A percentile compares a stretch with the other conserved stretches of the same genome.
Evolutionary conservation across 495 filamentous ascomycete species (phyloP).

Genomic region (Talaromyces nanjingensis): DNA sequence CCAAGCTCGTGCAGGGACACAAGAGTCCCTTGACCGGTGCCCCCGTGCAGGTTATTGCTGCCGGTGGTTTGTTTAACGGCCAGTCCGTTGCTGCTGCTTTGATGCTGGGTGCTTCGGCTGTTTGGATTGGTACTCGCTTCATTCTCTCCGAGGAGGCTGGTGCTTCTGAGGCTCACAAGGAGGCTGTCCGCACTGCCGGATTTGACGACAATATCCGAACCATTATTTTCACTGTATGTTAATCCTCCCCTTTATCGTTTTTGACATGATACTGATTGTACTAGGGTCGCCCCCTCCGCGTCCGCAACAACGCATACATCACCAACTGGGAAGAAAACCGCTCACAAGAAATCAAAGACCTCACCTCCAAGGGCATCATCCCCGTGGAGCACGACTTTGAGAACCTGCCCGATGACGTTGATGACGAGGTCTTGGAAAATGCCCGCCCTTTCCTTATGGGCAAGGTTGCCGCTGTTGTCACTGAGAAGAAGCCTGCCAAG

Average conservation of each 20-base stretch:
- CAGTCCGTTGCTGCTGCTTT: conserved; percentile 82
- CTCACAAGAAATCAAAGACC: conserved; percentile 77
- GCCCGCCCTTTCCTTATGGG: conserved; percentile 93
- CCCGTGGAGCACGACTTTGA: conserved; percentile 94
- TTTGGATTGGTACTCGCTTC: conserved; percentile 97
- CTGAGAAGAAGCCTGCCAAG: conserved; percentile 90
- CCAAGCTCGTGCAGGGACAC: conserved; percentile 68
- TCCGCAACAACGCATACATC: conserved; percentile 90
- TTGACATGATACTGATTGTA: conserved; percentile 16
- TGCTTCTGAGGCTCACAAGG: conserved; percentile 89
- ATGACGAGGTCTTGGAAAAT: conserved; percentile 80
- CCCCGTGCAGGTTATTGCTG: conserved; percentile 85
- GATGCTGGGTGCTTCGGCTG: conserved; percentile 85
- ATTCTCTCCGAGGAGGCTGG: conserved; percentile 90
- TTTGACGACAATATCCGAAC: conserved; percentile 95
- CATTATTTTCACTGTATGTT: conserved; percentile 84
- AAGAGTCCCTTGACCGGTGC: conserved; percentile 82
- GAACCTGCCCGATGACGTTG: conserved; percentile 62
- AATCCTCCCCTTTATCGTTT: not conserved
- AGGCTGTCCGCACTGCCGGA: conserved; percentile 84
- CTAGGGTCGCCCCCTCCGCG: conserved; percentile 81
- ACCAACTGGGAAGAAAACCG: conserved; percentile 94
- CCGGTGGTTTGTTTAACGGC: conserved; percentile 91
- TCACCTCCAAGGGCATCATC: conserved; percentile 80
- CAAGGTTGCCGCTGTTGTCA: conserved; percentile 88